phyloP scores from a whole-genome alignment of 2,329 filamentous ascomycete genomes.

The Ilyonectria robusta region DNA sequence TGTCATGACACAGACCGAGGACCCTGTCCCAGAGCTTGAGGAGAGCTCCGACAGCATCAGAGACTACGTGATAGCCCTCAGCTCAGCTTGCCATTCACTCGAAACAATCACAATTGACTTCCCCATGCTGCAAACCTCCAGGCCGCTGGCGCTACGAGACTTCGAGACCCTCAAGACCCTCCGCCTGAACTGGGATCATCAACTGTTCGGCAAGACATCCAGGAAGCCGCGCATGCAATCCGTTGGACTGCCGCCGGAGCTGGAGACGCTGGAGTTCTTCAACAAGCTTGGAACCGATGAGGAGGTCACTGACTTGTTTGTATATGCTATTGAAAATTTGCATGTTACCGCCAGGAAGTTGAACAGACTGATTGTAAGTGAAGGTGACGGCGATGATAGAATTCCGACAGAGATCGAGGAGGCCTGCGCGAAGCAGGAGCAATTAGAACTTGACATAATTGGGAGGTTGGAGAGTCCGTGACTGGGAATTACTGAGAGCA shows the following conservation, averaged over 20 bases:
- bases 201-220: constrained; percentile 62
- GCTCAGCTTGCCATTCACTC: constrained; percentile 58
- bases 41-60: constrained; percentile 63
- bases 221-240: constrained; percentile 61
- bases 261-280: constrained; percentile 63
- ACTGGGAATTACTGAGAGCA: too few species aligned
- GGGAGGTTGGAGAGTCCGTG: background rate
- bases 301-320: constrained; percentile 62
- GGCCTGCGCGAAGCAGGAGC: background rate
- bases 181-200: constrained; percentile 62
- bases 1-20: constrained; percentile 60
- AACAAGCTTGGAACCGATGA: constrained; percentile 62
- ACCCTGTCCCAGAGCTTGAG: constrained; percentile 59
- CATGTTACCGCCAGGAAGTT: constrained; percentile 54
- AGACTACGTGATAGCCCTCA: constrained; percentile 62
- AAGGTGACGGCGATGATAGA: background rate
- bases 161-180: constrained; percentile 59
- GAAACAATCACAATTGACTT: constrained; percentile 62
- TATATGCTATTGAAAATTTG: constrained; percentile 57
- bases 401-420: background rate
- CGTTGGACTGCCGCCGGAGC: constrained; percentile 61
- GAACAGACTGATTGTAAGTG: background rate
- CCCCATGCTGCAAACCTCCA: constrained; percentile 56
- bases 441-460: background rate
- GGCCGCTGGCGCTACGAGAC: constrained; percentile 60